These are phyloP conservation scores for Cardamine chenopodiifolia DNA, from an alignment of 345 rosid genomes.

Conservation along the genomic window DNA sequence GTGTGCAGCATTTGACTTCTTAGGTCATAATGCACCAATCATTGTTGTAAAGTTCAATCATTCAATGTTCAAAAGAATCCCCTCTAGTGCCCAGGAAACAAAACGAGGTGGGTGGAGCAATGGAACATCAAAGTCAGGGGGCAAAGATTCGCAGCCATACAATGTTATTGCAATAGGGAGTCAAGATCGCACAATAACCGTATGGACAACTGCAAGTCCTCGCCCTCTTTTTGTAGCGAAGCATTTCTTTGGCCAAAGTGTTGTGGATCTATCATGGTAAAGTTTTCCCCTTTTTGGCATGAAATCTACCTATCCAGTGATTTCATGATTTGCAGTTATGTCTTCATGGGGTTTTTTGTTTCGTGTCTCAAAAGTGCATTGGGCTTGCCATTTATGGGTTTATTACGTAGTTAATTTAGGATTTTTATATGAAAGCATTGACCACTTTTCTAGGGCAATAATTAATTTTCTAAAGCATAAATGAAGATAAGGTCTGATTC, in stretches of 20 bases:
- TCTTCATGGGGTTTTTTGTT: slow-evolving; percentile 1
- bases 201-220: slow-evolving; percentile 97
- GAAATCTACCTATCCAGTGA: neutral
- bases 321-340: slow-evolving; percentile 4
- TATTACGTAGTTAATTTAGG: neutral
- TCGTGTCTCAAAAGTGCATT: slow-evolving; percentile 3
- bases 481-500: slow-evolving; percentile 4
- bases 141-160: slow-evolving; percentile 83
- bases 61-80: slow-evolving; percentile 82
- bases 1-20: slow-evolving; percentile 95
- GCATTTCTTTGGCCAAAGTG: slow-evolving; percentile 98
- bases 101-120: slow-evolving; percentile 80
- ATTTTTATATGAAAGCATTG: neutral
- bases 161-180: slow-evolving; percentile 98
- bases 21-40: slow-evolving; percentile 97
- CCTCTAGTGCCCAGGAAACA: slow-evolving; percentile 55
- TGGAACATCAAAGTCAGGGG: slow-evolving; percentile 78
- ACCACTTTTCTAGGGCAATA: neutral
- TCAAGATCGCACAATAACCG: slow-evolving; percentile 99
- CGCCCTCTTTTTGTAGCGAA: slow-evolving; percentile 98
- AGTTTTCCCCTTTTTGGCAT: slow-evolving; percentile 6
- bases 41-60: slow-evolving; percentile 94
- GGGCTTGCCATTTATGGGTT: slow-evolving; percentile 7
- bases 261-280: slow-evolving; percentile 98
- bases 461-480: neutral